Evolutionary conservation across 1,284 basidiomycete genomes (phyloP).

Genomic region (Ceratobasidium sp.): DNA sequence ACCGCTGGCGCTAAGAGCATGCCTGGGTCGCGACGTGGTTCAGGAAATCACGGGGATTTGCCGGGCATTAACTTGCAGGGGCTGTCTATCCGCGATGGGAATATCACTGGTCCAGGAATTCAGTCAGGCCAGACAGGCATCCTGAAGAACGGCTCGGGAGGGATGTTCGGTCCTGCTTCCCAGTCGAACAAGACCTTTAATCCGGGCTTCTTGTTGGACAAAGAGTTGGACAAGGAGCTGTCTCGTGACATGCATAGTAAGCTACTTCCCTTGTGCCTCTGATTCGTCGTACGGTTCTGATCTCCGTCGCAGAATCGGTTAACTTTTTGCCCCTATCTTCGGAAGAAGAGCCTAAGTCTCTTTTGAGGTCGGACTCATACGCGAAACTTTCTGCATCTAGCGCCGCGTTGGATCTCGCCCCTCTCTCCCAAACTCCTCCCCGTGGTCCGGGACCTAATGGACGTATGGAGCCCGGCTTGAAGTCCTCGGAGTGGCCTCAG

Average conservation of each 20-base stretch:
- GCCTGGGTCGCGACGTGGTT: conserved; percentile 81
- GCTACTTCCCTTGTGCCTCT: conserved; percentile 54
- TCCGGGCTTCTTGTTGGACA: conserved; percentile 85
- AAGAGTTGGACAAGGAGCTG: conserved; percentile 83
- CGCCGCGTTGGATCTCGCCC: conserved; percentile 91
- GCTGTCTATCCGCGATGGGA: conserved; percentile 33
- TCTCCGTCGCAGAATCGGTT: conserved; percentile 76
- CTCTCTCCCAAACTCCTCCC: conserved; percentile 83
- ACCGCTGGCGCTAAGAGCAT: conserved; percentile 83
- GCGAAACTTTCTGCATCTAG: conserved; percentile 85
- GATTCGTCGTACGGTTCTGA: neutral
- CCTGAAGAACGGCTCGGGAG: conserved; percentile 29
- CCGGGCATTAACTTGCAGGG: conserved; percentile 41
- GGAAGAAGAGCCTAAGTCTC: conserved; percentile 72
- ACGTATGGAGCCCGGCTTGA: conserved; percentile 64
- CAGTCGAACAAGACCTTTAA: conserved; percentile 22
- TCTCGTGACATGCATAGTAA: conserved; percentile 74
- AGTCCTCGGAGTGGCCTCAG: conserved; percentile 93
- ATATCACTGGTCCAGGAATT: neutral
- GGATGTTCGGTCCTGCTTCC: conserved; percentile 22
- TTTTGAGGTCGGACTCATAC: conserved; percentile 13
- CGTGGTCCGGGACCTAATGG: conserved; percentile 68
- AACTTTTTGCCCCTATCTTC: conserved; percentile 85
- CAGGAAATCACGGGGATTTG: conserved; percentile 44
- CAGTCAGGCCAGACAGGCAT: conserved; percentile 21